Evolutionary conservation across 805 yeast species (phyloP), one percentile per base, ranked within the genome.

Genomic region (Saccharomycopsis schoenii): DNA sequence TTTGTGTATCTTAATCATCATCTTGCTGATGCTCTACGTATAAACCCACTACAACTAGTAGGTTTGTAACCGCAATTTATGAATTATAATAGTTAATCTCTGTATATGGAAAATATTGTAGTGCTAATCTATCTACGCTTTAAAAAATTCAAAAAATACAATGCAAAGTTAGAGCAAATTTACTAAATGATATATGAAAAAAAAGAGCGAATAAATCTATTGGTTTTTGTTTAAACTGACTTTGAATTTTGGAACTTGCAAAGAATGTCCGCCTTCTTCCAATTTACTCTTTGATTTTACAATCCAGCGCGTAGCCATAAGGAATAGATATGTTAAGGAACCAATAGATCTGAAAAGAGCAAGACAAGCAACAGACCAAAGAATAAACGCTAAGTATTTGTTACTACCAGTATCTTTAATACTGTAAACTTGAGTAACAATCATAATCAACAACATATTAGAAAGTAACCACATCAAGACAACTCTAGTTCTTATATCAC

Each of bases 391-490:
- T 68, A 93, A 76, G 71, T 94, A 94, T 60, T 81, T 81, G 76
- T 94, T 92, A 21, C 83, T 77, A 55, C 77, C 75, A 29, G 85
- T 81, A 50, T 87, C 81, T 58, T 84, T 85, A 1, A 92, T 81
- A 8, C 79, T 76, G 68, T 85, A 92, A 19, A 91, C 86, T 72
- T 93, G 96, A 15, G 92, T 82, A 73, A 94, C 86, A 8, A 94
- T 83, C 92, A 93, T 86, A 55, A 90, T 85, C 67, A 94, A 77
- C 25, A 92, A 75, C 68, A 90, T 75, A 71, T 94, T 94, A 34
- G 88, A 77, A 56, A 92, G 78, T 79, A 94, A 81, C 99, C 99
- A 94, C n/a, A 83, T 74, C 68, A 94, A 80, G n/a, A 94, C 99
- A 58, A 94, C 97, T 66, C 94, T 81, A 1, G 99, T 89, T 75